Evolutionary conservation across 73 alveolate genomes (phyloP), one percentile per base, ranked within the genome.

Genomic region (Paramecium caudatum): DNA sequence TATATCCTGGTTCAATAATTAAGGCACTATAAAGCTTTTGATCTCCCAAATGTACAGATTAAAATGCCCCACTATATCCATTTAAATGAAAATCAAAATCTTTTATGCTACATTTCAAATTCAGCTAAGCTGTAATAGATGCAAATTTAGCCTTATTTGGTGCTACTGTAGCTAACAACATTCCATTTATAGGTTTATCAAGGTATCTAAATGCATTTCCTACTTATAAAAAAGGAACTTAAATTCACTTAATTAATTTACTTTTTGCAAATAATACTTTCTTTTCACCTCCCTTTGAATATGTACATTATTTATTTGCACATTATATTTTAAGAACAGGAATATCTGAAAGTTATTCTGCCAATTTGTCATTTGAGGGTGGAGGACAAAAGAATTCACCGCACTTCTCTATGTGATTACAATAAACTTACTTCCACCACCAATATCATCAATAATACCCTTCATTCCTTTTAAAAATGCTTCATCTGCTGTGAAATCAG

Each of bases 61-160:
- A 25, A 74, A 74, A 19, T 39, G 88, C 88, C 43, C 69, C 88
- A 74, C 88, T 74, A 43, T 74, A 74, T 43, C 69, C 69, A 7
- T 32, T 68, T 0, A 27, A 27, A 19, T 74, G 88, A 15, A 27
- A 74, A 23, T 74, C 88, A 27, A 74, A 37, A 74, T 74, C 88
- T 74, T 74, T 39, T 4, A 41, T 74, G 30, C 43, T 74, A 23
- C 70, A 74, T 12, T 45, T 74, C 25, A 74, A n/a, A 2, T 32
- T 41, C 5, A 74, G 19, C 43, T 74, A 74, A 7, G 88, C 88
- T 6, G 88, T 74, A 1, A 74, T 74, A 0, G 88, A 74, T 5
- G 43, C 68, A 19, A 37, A 74, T 47, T 36, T 74, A 39, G 17
- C 49, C 7, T 37, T 21, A 32, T 32, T 33, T 19, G 65, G 62